These are phyloP conservation scores for Sugiyamaella sp. DNA, from an alignment of 1,139 yeast species.

Conservation along the genomic window DNA sequence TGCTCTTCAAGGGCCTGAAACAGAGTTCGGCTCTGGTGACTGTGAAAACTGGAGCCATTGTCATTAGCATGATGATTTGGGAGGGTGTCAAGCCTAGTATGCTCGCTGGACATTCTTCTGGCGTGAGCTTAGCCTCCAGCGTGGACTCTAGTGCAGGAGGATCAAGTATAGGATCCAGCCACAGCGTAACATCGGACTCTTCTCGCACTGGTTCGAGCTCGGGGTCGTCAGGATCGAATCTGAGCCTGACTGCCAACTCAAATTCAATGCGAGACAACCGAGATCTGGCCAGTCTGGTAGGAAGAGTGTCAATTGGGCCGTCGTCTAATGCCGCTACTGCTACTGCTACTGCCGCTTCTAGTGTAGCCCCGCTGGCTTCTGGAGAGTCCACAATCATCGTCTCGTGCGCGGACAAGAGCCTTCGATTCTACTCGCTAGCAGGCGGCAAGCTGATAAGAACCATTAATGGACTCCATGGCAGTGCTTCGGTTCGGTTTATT, in stretches of 20 bases:
- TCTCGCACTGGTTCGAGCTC: not conserved
- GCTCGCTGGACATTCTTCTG: not conserved
- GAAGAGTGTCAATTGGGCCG: no score
- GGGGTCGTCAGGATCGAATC: not conserved
- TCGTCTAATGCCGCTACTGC: no score
- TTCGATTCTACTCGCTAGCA: constrained; percentile 29
- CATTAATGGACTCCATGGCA: constrained; percentile 30
- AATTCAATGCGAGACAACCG: not conserved
- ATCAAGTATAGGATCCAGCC: not conserved
- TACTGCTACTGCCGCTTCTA: no score
- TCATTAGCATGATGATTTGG: constrained; percentile 13
- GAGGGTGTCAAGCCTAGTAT: not conserved
- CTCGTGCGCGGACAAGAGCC: constrained; percentile 33
- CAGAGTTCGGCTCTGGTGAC: not conserved
- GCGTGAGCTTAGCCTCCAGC: not conserved
- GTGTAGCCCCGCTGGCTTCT: not conserved
- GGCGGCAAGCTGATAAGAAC: constrained; percentile 25
- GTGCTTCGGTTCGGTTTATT: constrained; percentile 28
- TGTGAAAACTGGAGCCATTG: constrained; percentile 16
- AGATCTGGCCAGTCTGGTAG: not conserved
- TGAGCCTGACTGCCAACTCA: not conserved
- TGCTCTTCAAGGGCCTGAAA: constrained; percentile 10
- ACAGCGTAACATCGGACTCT: not conserved
- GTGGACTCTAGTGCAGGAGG: not conserved
- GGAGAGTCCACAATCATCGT: constrained; percentile 24